Conservation (phyloP, 805 yeast species). For the Lipomyces oligophaga region DNA sequence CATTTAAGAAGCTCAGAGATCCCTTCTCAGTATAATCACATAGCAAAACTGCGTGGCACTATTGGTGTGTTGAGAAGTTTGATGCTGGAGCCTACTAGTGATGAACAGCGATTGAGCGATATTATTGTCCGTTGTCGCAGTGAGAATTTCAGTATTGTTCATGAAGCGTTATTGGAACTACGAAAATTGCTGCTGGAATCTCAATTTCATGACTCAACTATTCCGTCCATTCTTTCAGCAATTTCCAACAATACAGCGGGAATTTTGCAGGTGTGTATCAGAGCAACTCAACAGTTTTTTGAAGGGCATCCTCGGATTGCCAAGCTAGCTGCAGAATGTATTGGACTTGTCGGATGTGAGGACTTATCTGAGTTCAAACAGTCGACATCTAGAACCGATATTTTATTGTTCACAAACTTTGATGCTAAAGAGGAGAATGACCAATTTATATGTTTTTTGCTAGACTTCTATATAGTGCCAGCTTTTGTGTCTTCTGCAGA, state of each 20-base stretch:
- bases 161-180: conserved; percentile 46
- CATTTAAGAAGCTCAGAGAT: too few relatives aligned
- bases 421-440: conserved; percentile 58
- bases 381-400: conserved; percentile 42
- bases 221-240: neutral
- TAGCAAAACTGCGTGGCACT: neutral
- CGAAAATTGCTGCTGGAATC: conserved; percentile 6
- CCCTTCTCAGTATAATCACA: too few relatives aligned
- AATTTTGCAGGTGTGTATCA: conserved; percentile 28
- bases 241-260: too few relatives aligned
- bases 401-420: conserved; percentile 59
- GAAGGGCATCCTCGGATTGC: conserved; percentile 42
- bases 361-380: conserved; percentile 58
- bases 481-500: conserved; percentile 87
- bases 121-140: conserved; percentile 54
- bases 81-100: neutral
- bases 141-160: conserved; percentile 66
- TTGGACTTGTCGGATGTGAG: conserved; percentile 73
- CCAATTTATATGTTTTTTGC: conserved; percentile 58
- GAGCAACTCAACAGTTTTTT: conserved; percentile 32
- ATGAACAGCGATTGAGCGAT: conserved; percentile 28
- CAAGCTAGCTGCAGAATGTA: conserved; percentile 58
- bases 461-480: conserved; percentile 69
- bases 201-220: neutral
- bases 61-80: neutral